Evolutionary conservation across 192 early-diverging fungal species (phyloP).

Genomic region (Backusella australiensis): DNA sequence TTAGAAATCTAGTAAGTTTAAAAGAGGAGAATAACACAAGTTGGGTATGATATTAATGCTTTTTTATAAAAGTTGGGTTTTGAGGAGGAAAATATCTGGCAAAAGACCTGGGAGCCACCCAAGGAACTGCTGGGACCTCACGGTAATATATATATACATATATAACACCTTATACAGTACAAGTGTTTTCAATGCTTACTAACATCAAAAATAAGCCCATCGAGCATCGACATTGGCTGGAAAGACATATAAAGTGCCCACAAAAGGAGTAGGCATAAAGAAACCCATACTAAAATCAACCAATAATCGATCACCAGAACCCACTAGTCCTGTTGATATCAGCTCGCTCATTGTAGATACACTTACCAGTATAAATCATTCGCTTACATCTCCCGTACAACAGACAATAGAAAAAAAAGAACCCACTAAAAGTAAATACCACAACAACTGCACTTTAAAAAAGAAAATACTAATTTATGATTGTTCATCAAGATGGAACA

Average conservation of each 20-base stretch:
- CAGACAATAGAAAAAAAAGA: background rate
- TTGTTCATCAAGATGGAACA: background rate
- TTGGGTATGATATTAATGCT: background rate
- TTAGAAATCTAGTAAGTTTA: constrained; percentile 51
- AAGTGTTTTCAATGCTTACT: background rate
- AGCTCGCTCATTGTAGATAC: background rate
- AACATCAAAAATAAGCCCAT: background rate
- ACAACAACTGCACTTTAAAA: background rate
- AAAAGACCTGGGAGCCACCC: constrained; percentile 25
- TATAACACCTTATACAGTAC: background rate
- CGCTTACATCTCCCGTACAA: too few relatives aligned
- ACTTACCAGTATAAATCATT: background rate
- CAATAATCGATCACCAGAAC: background rate
- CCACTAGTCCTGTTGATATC: background rate
- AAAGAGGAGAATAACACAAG: background rate
- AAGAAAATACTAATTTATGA: background rate
- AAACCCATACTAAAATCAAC: background rate
- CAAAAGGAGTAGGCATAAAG: background rate
- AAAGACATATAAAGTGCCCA: background rate
- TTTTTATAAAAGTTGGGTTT: constrained; percentile 22
- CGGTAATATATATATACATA: background rate
- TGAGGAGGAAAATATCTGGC: constrained; percentile 33
- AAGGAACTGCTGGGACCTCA: constrained; percentile 16
- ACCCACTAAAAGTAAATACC: background rate
- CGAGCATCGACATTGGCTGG: constrained; percentile 12